Conservation (phyloP, 805 yeast genomes). For the Hanseniaspora meyeri region DNA sequence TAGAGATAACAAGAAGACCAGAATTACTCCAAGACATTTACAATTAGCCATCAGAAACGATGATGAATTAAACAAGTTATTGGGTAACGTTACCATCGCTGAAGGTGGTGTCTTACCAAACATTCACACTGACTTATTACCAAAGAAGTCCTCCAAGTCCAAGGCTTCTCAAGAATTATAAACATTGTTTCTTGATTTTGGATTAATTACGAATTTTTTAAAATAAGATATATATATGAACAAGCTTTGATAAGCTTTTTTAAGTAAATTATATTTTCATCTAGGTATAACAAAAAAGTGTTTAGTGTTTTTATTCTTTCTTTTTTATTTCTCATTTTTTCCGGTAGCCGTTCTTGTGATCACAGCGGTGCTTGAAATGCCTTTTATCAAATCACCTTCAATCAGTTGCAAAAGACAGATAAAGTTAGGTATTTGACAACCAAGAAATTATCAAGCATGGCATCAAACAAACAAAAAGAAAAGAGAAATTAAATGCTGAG, state of each 20-base stretch:
- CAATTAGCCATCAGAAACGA: slow-evolving; percentile 98
- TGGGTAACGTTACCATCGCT: slow-evolving; percentile 89
- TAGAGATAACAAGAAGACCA: slow-evolving; percentile 96
- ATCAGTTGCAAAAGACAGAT: too few relatives aligned
- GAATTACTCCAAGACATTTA: slow-evolving; percentile 97
- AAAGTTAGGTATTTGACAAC: too few relatives aligned
- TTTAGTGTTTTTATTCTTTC: too few relatives aligned
- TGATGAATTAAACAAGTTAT: slow-evolving; percentile 92
- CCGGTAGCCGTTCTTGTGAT: too few relatives aligned
- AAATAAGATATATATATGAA: slow-evolving; percentile 6
- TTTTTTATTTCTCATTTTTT: too few relatives aligned
- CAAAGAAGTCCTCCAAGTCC: slow-evolving; percentile 56
- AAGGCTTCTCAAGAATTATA: slow-evolving; percentile 59
- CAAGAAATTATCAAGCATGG: too few relatives aligned
- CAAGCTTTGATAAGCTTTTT: background rate
- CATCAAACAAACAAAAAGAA: too few relatives aligned
- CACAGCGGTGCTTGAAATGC: too few relatives aligned
- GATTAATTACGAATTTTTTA: slow-evolving; percentile 4
- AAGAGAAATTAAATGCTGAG: too few relatives aligned
- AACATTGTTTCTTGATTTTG: slow-evolving; percentile 15
- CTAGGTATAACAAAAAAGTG: slow-evolving; percentile 5
- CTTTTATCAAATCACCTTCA: too few relatives aligned
- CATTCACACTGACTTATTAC: slow-evolving; percentile 85
- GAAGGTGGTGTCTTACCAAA: slow-evolving; percentile 99
- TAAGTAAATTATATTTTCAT: slow-evolving; percentile 10